phyloP scores from a whole-genome alignment of 345 rosid genomes.

The Microthlaspi erraticum region DNA sequence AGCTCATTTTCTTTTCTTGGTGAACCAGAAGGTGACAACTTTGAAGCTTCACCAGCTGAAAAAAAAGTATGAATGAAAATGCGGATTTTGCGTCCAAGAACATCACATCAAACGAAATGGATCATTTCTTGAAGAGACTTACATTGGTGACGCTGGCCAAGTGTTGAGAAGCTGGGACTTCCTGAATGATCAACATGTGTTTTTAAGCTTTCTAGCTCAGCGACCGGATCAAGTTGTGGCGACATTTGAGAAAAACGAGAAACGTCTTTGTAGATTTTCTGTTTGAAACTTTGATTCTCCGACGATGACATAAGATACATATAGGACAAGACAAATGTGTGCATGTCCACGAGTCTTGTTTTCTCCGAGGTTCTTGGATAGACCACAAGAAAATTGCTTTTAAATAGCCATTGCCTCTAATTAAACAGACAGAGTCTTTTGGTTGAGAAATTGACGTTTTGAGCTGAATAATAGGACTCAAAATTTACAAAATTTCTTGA shows the following conservation, averaged over 20 bases:
- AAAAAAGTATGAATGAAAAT: background rate
- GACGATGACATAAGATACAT: conserved; percentile 34
- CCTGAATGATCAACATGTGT: conserved; percentile 46
- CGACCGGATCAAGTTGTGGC: conserved; percentile 36
- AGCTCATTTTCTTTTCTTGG: conserved; percentile 48
- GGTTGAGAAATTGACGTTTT: conserved; percentile 31
- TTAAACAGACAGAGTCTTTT: conserved; percentile 22
- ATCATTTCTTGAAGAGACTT: conserved; percentile 25
- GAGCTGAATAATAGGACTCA: conserved; percentile 35
- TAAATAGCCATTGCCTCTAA: conserved; percentile 25
- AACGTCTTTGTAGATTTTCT: conserved; percentile 25
- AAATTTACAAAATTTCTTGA: background rate
- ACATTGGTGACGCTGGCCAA: conserved; percentile 62
- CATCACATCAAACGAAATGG: background rate
- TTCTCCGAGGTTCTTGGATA: conserved; percentile 48
- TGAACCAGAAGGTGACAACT: conserved; percentile 45
- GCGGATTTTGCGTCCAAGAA: background rate
- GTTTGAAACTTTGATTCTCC: conserved; percentile 2
- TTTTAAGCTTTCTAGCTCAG: conserved; percentile 45
- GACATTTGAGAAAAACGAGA: conserved; percentile 22
- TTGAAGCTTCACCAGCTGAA: conserved; percentile 52
- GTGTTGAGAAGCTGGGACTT: conserved; percentile 47
- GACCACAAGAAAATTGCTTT: conserved; percentile 33
- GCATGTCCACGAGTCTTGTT: conserved; percentile 34
- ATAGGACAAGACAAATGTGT: conserved; percentile 1